Evolutionary conservation across 345 rosid species (phyloP), one percentile per base, ranked within the genome.

Genomic region (Citrus reticulata): DNA sequence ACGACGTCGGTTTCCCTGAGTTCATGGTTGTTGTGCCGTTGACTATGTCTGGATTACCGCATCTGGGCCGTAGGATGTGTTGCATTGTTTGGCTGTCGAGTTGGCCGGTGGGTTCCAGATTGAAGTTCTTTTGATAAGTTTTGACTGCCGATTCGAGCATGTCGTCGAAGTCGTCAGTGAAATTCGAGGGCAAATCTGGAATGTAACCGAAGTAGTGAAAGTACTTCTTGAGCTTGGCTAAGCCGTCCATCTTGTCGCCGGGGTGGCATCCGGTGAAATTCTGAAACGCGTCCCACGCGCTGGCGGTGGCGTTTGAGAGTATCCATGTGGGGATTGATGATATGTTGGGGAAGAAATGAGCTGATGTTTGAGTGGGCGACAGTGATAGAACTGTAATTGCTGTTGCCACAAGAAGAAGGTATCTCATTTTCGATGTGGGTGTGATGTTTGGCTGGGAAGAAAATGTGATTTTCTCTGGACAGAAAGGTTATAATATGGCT

Each of bases 21-120:
- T 86, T 92, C 99, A 95, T 95, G 11, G 87, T 46, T 2, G 92
- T 87, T 0, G 97, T 79, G 3, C 99, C 98, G 85, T 95, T 95
- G 82, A 95, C 85, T 19, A 95, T 80, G 49, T 95, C 99, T 2
- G 99, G 91, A 79, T 92, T 92, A 6, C 99, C 98, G 62, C 99
- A 95, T 66, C 98, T 85, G 0, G 99, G 98, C 32, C 80, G 85
- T n/a, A 88, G 80, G 76, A 95, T 84, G 68, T 87, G 92, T 68
- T 81, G 77, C 0, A 95, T 60, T 11, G 99, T 95, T 9, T 80
- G 72, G 2, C 79, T 75, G 24, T 95, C 99, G 57, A 95, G 97
- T 29, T 87, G 76, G 2, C 99, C 99, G 8, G 99, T 91, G 55
- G 84, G 84, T 19, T 90, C 73, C 39, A 95, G 91, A 78, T 87